These are phyloP conservation scores for Xylariaceae sp. DNA, from an alignment of 2,329 filamentous ascomycete genomes.

Conservation along the genomic window DNA sequence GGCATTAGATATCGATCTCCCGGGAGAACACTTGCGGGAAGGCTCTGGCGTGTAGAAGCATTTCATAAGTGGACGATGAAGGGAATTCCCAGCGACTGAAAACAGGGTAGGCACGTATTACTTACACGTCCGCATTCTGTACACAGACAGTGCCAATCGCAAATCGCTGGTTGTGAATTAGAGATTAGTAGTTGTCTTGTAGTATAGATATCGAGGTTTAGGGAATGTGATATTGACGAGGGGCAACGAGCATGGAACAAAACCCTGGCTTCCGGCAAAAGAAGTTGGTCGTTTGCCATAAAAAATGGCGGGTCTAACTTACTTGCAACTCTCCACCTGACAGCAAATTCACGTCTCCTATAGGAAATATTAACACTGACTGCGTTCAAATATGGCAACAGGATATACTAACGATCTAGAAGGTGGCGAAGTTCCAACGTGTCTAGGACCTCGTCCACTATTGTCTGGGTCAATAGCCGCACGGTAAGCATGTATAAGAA, in stretches of 20 bases:
- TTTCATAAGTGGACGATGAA: not conserved
- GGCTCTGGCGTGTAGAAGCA: not conserved
- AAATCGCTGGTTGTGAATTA: slow-evolving; percentile 62
- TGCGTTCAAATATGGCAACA: not conserved
- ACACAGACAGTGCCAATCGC: slow-evolving; percentile 95
- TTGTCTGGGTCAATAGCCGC: slow-evolving; percentile 2
- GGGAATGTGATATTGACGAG: not conserved
- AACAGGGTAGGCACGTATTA: not conserved
- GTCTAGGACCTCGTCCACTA: slow-evolving; percentile 71
- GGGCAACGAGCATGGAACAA: not conserved
- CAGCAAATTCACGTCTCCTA: slow-evolving; percentile 69
- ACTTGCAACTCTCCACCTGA: slow-evolving; percentile 87
- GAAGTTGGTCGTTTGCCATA: not conserved
- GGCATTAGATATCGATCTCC: not conserved
- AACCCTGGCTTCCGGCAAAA: not conserved
- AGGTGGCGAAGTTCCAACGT: slow-evolving; percentile 85
- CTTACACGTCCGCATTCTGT: slow-evolving; percentile 78
- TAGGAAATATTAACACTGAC: slow-evolving; percentile 1
- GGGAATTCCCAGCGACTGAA: not conserved
- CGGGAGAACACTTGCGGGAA: not conserved
- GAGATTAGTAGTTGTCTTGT: not conserved
- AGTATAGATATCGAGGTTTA: not conserved
- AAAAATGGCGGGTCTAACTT: not conserved
- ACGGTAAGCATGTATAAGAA: not conserved
- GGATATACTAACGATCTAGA: slow-evolving; percentile 61